Evolutionary conservation across 2,329 filamentous ascomycete species (phyloP).

Genomic region (Fusarium tjaetaba): DNA sequence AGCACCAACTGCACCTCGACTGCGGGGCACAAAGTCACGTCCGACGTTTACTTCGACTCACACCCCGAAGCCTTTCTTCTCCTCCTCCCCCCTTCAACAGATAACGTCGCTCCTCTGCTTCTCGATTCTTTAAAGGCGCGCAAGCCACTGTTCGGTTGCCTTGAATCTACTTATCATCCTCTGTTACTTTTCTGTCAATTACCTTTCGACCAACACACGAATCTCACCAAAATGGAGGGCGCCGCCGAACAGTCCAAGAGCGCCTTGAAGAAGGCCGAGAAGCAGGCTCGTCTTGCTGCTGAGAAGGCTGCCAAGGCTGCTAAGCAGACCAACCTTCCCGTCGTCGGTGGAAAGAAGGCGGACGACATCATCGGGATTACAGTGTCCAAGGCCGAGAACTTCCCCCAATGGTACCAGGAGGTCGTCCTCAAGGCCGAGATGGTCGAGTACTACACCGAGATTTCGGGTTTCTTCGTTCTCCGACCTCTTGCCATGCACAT

Average conservation of each 20-base stretch:
- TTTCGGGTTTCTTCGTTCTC: conserved; percentile 96
- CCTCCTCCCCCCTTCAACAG: conserved; percentile 21
- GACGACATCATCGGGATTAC: conserved; percentile 88
- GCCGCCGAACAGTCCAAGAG: conserved; percentile 64
- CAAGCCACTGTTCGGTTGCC: conserved; percentile 21
- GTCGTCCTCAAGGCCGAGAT: conserved; percentile 96
- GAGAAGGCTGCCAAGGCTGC: conserved; percentile 71
- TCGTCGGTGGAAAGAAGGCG: conserved; percentile 68
- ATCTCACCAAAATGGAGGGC: conserved; percentile 46
- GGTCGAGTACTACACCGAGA: conserved; percentile 94
- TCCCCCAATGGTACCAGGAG: conserved; percentile 97
- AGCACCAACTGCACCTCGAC: conserved; percentile 17
- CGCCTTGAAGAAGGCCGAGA: conserved; percentile 73
- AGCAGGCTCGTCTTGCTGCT: conserved; percentile 68
- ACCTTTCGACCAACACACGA: conserved; percentile 14
- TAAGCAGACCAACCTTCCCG: conserved; percentile 61
- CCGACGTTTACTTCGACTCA: conserved; percentile 44
- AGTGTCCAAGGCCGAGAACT: conserved; percentile 84
- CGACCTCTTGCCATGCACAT: conserved; percentile 76
- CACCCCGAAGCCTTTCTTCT: conserved; percentile 32
- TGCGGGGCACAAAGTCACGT: conserved; percentile 44
- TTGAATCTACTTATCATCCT: conserved; percentile 3
- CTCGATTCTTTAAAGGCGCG: conserved; percentile 26
- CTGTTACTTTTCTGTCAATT: not conserved
- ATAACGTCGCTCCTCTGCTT: conserved; percentile 26